These are phyloP conservation scores for Colletotrichum orchidophilum DNA, from an alignment of 2,329 filamentous ascomycete genomes.

Conservation along the genomic window DNA sequence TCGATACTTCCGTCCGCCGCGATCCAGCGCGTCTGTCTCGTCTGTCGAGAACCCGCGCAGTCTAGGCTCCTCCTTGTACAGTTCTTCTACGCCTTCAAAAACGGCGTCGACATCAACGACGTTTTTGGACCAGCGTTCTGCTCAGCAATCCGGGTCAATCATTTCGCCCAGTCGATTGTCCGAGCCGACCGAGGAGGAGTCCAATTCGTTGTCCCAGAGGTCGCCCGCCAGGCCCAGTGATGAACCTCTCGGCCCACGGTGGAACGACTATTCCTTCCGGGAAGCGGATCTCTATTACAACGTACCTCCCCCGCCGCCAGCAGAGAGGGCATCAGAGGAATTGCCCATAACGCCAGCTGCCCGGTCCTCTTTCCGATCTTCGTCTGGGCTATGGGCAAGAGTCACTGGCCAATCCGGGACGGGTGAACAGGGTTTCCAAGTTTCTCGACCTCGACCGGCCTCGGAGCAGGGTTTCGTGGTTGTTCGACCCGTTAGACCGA, in stretches of 20 bases:
- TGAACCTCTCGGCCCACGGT: constrained; percentile 37
- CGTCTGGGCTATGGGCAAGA: constrained; percentile 20
- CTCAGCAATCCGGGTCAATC: not conserved
- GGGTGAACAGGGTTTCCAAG: constrained; percentile 9
- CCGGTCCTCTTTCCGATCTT: constrained; percentile 9
- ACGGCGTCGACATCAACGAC: constrained; percentile 2
- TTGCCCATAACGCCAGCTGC: not conserved
- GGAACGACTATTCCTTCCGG: constrained; percentile 47
- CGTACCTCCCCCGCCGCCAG: not conserved
- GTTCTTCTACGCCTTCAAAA: not conserved
- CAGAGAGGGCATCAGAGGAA: constrained; percentile 11
- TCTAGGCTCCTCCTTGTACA: constrained; percentile 8
- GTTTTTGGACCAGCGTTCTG: constrained; percentile 1
- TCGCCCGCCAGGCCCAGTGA: constrained; percentile 1
- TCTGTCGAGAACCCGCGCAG: constrained; percentile 7
- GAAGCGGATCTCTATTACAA: constrained; percentile 47
- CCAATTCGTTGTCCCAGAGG: not conserved
- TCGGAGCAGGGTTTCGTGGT: constrained; percentile 20
- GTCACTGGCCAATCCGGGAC: constrained; percentile 8
- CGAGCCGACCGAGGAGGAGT: constrained; percentile 4
- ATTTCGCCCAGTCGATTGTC: constrained; percentile 16
- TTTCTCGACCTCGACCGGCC: not conserved
- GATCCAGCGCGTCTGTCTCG: constrained; percentile 19
- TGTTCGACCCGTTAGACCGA: constrained; percentile 7
- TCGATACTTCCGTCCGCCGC: constrained; percentile 28